Evolutionary conservation across 176 grass and related monocot species (phyloP).

Genomic region (Phragmites australis): DNA sequence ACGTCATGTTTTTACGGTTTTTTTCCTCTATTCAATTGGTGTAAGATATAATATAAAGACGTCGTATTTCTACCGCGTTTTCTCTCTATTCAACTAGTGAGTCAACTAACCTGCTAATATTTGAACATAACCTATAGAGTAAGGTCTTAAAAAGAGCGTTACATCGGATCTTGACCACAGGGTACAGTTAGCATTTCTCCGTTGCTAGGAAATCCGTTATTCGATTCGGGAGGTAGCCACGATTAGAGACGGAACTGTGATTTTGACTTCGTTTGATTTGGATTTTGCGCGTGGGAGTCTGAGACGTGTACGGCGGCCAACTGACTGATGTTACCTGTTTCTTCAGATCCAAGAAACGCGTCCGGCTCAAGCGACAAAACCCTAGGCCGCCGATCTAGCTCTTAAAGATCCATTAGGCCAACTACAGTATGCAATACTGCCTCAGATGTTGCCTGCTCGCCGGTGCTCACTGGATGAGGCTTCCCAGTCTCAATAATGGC

Average conservation of each 20-base stretch:
- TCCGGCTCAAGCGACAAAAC: neutral
- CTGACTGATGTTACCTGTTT: neutral
- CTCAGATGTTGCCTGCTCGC: conserved; percentile 6
- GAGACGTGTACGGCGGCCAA: neutral
- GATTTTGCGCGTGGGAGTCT: conserved; percentile 30
- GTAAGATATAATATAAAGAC: too few species aligned
- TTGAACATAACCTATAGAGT: too few species aligned
- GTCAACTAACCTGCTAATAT: too few species aligned
- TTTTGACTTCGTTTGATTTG: neutral
- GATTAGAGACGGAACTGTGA: neutral
- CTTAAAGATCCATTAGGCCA: neutral
- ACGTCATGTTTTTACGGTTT: too few species aligned
- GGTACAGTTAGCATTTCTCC: neutral
- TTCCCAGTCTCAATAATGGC: neutral
- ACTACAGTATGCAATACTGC: neutral
- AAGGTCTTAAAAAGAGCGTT: too few species aligned
- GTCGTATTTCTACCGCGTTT: too few species aligned
- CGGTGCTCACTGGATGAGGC: neutral
- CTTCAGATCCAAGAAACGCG: conserved; percentile 46
- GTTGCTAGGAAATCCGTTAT: neutral
- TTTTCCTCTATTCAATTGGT: too few species aligned
- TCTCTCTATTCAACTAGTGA: too few species aligned
- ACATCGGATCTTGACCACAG: too few species aligned
- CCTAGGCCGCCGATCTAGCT: neutral
- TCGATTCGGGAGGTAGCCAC: neutral